A percentile compares a stretch with the other conserved stretches of the same genome.
These are phyloP conservation scores for Cystofilobasidium capitatum DNA, from an alignment of 768 basidiomycete species.

Conservation along the genomic window DNA sequence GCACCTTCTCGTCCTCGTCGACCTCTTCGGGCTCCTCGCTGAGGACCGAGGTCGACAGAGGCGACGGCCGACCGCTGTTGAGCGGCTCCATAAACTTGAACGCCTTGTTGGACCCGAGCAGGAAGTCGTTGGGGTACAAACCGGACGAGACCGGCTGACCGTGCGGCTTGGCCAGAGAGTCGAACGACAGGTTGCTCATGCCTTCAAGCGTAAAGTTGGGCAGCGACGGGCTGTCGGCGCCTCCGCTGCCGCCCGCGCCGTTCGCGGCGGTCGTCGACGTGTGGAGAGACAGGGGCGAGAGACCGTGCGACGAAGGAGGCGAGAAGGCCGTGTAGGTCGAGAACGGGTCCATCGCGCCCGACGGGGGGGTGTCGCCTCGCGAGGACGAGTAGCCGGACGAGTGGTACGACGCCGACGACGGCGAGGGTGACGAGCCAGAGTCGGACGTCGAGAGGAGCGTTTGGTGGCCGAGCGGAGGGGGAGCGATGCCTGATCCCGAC, in stretches of 20 bases:
- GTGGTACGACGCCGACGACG: conserved; percentile 5
- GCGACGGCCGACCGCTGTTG: conserved; percentile 2
- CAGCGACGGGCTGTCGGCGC: background rate
- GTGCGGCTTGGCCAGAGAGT: conserved; percentile 20
- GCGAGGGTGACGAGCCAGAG: conserved; percentile 6
- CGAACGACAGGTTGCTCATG: conserved; percentile 19
- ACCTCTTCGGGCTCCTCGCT: conserved; percentile 12
- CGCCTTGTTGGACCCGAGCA: background rate
- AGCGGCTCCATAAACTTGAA: conserved; percentile 27
- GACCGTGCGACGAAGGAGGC: conserved; percentile 2
- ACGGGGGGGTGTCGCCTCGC: background rate
- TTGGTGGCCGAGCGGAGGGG: background rate
- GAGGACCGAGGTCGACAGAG: conserved; percentile 15
- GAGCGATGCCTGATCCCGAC: background rate
- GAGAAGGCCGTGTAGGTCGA: conserved; percentile 10
- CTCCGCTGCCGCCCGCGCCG: background rate
- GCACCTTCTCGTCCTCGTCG: conserved; percentile 15
- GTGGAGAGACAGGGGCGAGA: background rate
- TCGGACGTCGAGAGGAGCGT: background rate
- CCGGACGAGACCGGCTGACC: conserved; percentile 2
- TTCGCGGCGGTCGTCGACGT: background rate
- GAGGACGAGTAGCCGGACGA: conserved; percentile 23
- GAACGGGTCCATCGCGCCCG: background rate
- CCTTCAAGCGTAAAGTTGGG: background rate
- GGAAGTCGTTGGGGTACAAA: conserved; percentile 7